Evolutionary conservation across 257 asterid species (phyloP), one percentile per base, ranked within the genome.

Genomic region (Sherardia arvensis): DNA sequence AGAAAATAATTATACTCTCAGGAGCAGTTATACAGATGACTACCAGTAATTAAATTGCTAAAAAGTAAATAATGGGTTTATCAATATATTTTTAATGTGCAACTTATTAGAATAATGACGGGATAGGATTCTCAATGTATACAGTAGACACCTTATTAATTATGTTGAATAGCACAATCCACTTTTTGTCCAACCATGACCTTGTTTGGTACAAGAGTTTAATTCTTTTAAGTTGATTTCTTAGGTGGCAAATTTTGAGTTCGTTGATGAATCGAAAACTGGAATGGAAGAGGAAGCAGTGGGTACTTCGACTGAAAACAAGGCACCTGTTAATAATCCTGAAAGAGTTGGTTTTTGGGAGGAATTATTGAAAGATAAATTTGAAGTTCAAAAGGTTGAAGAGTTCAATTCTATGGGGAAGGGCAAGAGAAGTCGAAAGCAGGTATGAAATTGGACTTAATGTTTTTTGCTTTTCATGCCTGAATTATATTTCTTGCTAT

Each of bases 231-330:
- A 32, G 20, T 69, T 58, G 56, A 79, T 71, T 61, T 63, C 65
- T 20, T 80, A 92, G 99, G 99, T 92, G 66, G 99, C 99, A 61
- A 92, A 89, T 75, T 92, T 89, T 76, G 96, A 89, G 83, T 92
- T 87, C 53, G 76, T 89, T 45, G 95, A 92, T 22, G 95, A 92
- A 75, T 83, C 74, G 2, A 93, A 82, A 82, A 68, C 85, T 72
- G 78, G 83, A 61, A 85, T 70, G 8, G 99, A 89, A 73, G 95
- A 84, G 77, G 97, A 90, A 80, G 75, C 77, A 62, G 83, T 86
- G 34, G 75, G 68, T 54, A 75, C 84, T 40, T 75, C 84, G 53
- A 64, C 66, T 14, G 97, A 92, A 70, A 78, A 54, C 62, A 87
- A 73, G 79, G 73, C 82, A 45, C 70, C 94, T 26, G 77, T 60